phyloP scores from a whole-genome alignment of 495 filamentous ascomycete genomes.

The Penicillium fimorum region DNA sequence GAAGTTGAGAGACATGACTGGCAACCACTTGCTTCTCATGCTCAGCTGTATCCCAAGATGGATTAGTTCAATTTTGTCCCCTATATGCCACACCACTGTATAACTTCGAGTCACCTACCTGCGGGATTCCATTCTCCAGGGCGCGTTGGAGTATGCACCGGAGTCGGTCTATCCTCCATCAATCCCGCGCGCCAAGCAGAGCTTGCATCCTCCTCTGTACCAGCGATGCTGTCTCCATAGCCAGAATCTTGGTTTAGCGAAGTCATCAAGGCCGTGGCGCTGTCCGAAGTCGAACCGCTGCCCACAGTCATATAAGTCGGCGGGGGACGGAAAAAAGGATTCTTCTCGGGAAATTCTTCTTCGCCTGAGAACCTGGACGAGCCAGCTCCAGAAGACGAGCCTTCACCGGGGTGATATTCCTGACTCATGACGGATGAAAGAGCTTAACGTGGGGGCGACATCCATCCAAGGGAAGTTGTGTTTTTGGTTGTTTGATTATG shows the following conservation, averaged over 20 bases:
- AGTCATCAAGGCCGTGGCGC: slow-evolving; percentile 64
- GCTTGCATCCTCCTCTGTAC: slow-evolving; percentile 45
- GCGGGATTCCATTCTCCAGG: slow-evolving; percentile 50
- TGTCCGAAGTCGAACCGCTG: slow-evolving; percentile 74
- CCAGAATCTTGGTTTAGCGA: slow-evolving; percentile 83
- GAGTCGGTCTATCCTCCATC: slow-evolving; percentile 65
- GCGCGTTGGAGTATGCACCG: slow-evolving; percentile 53
- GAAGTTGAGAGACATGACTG: slow-evolving; percentile 70
- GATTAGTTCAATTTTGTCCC: background rate
- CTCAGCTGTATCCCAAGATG: slow-evolving; percentile 40
- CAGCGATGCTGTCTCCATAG: slow-evolving; percentile 74
- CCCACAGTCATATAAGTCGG: slow-evolving; percentile 87
- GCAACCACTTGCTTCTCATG: slow-evolving; percentile 60
- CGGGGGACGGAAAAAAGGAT: slow-evolving; percentile 37
- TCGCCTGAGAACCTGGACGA: slow-evolving; percentile 37
- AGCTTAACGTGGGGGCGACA: slow-evolving; percentile 4
- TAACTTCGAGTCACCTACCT: slow-evolving; percentile 23
- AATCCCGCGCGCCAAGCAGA: slow-evolving; percentile 57
- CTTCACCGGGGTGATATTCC: slow-evolving; percentile 58
- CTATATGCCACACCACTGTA: background rate
- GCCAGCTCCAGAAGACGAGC: slow-evolving; percentile 37
- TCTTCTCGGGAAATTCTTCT: slow-evolving; percentile 26
- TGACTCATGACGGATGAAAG: slow-evolving; percentile 63
- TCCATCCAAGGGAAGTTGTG: slow-evolving; percentile 19
- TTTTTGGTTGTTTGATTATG: slow-evolving; percentile 21